phyloP scores from a whole-genome alignment of 768 basidiomycete genomes.

The Hemileccinum impolitum region DNA sequence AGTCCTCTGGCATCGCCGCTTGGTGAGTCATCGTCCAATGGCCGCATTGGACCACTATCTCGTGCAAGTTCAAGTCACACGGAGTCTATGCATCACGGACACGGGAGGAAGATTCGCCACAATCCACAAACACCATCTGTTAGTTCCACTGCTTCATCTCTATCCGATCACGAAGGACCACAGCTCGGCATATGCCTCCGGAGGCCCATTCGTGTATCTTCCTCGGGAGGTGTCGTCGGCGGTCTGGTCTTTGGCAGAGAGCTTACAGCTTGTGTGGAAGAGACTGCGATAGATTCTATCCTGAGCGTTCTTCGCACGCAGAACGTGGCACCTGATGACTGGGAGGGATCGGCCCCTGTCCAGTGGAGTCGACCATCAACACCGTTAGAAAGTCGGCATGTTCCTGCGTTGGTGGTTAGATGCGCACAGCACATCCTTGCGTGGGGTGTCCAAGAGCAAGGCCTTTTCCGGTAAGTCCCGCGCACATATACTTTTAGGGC shows the following conservation, averaged over 20 bases:
- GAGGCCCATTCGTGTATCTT: conserved; percentile 43
- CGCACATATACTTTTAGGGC: neutral
- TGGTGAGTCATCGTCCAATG: conserved; percentile 38
- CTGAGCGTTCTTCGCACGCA: conserved; percentile 9
- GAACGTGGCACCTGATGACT: neutral
- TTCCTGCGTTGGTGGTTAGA: conserved; percentile 77
- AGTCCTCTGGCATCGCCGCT: conserved; percentile 46
- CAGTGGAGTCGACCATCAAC: conserved; percentile 19
- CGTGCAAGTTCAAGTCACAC: conserved; percentile 42
- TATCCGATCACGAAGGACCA: conserved; percentile 50
- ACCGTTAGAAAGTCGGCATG: conserved; percentile 44
- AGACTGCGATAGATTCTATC: conserved; percentile 47
- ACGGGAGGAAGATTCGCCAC: conserved; percentile 42
- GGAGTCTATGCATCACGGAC: conserved; percentile 19
- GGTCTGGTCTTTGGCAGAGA: conserved; percentile 69
- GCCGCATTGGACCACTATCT: conserved; percentile 31
- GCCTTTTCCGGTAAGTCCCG: conserved; percentile 69
- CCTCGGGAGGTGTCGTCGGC: conserved; percentile 34
- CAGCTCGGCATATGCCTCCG: conserved; percentile 54
- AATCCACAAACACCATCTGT: conserved; percentile 62
- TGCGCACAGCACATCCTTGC: conserved; percentile 78
- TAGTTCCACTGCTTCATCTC: conserved; percentile 47
- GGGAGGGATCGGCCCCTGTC: neutral
- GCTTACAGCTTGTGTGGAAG: conserved; percentile 50
- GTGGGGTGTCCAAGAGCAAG: conserved; percentile 87